Evolutionary conservation across 345 rosid genomes (phyloP), one percentile per base, ranked within the genome.

Genomic region (Erodium maritimum): DNA sequence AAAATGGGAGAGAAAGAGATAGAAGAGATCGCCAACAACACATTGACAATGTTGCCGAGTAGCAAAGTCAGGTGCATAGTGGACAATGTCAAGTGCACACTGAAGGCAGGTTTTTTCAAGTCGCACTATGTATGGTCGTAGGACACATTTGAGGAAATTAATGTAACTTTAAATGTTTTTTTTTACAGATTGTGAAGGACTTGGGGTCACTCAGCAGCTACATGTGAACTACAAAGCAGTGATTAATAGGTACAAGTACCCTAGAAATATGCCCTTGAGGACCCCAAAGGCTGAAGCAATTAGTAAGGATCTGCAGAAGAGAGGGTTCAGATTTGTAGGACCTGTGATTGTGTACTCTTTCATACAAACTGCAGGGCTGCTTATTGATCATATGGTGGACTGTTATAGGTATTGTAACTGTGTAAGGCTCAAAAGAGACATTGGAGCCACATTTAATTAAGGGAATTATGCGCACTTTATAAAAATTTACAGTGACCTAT

Each of bases 291-390:
- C 99, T 23, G 96, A 87, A 64, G 75, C 71, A 17, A 77, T 93
- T 1, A 93, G 96, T 84, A 85, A 71, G 70, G 99, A 93, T 54
- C 67, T 93, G 60, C 61, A 81, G 69, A 93, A 71, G 75, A 66
- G 83, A 10, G 99, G 99, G 21, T 93, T 93, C 65, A 71, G 99
- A 52, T 77, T 87, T 1, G 96, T 83, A 0, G 99, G 99, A 20
- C 99, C 99, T 5, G 99, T 93, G 69, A 93, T 93, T 1, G 83
- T 93, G 57, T 81, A 81, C 54, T 93, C 95, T 11, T 93, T 93
- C 72, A 86, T 89, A 91, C 99, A 93, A 50, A 96, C 94, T 9
- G 95, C 96, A 3, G 99, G 99, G 19, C 46, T 89, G 61, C 83
- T 91, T 0, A 89, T 89, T 2, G 99, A 89, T 60, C 99, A 93